These are phyloP conservation scores for Saraca asoca DNA, from an alignment of 331 rosid genomes.

Conservation along the genomic window DNA sequence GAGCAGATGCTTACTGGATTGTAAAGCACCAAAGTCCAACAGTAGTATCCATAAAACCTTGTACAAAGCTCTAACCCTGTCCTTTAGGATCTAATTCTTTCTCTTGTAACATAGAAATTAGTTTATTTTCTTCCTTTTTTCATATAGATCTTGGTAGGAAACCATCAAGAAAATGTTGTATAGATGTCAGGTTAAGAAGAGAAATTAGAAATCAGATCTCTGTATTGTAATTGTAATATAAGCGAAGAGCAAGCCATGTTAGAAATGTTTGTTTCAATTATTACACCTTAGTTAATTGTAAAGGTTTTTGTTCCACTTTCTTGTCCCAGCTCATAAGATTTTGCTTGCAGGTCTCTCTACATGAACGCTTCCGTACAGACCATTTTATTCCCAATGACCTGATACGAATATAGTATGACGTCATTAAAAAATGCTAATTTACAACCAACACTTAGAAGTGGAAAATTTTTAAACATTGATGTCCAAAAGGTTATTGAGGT, in stretches of 20 bases:
- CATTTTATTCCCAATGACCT: no score
- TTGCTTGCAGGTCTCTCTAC: conserved; percentile 9
- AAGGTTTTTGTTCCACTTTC: conserved; percentile 26
- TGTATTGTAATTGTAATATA: conserved; percentile 62
- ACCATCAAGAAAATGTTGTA: conserved; percentile 58
- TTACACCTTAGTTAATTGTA: conserved; percentile 40
- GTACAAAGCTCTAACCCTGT: conserved; percentile 77
- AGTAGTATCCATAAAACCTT: conserved; percentile 44
- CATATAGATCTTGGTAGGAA: conserved; percentile 59
- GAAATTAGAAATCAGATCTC: conserved; percentile 54
- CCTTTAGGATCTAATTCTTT: conserved; percentile 69
- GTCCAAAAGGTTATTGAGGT: no score
- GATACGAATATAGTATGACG: no score
- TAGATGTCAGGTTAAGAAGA: conserved; percentile 62
- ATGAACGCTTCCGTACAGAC: conserved; percentile 26
- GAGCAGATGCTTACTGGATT: conserved; percentile 51
- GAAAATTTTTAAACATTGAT: no score
- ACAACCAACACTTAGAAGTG: no score
- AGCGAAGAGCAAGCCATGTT: conserved; percentile 40
- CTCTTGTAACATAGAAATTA: conserved; percentile 71
- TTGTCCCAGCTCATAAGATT: conserved; percentile 18
- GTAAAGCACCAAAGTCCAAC: conserved; percentile 51
- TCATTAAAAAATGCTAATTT: no score
- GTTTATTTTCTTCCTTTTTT: conserved; percentile 26
- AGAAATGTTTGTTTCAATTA: conserved; percentile 40